phyloP scores from a whole-genome alignment of 768 basidiomycete genomes.

The Tulasnella sp. region DNA sequence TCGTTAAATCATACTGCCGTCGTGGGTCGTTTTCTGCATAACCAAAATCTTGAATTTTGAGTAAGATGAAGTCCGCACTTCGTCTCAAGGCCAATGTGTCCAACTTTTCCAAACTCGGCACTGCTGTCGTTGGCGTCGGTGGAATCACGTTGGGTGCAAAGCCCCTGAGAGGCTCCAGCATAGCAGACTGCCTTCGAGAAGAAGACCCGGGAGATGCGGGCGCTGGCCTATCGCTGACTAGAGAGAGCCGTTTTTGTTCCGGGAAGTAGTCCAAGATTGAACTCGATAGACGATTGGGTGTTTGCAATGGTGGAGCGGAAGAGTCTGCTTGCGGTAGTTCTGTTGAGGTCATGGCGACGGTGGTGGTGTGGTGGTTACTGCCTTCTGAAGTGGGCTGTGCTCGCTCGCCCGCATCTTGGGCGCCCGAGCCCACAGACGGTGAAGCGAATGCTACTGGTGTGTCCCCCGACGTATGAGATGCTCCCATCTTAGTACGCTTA shows the following conservation, averaged over 20 bases:
- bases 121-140: not conserved
- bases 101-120: not conserved
- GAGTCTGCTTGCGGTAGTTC: not conserved
- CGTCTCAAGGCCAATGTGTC: slow-evolving; percentile 12
- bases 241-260: slow-evolving; percentile 42
- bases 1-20: slow-evolving; percentile 45
- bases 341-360: not conserved
- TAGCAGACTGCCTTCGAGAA: slow-evolving; percentile 8
- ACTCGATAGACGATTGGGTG: not conserved
- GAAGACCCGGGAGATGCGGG: slow-evolving; percentile 58
- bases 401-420: not conserved
- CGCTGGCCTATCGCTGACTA: slow-evolving; percentile 59
- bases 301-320: not conserved
- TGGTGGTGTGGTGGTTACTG: not conserved
- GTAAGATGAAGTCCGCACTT: not conserved
- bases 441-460: not conserved
- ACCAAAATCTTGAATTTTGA: slow-evolving; percentile 58
- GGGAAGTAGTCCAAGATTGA: slow-evolving; percentile 3
- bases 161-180: not conserved
- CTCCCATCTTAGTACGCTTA: not conserved
- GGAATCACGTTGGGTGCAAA: slow-evolving; percentile 14
- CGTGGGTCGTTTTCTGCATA: slow-evolving; percentile 51
- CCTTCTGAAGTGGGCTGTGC: slow-evolving; percentile 16
- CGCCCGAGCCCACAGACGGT: not conserved
- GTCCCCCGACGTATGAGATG: not conserved